Base-by-base conservation (phyloP, 2,329 filamentous ascomycete genomes). In the Penicillium sp. region DNA sequence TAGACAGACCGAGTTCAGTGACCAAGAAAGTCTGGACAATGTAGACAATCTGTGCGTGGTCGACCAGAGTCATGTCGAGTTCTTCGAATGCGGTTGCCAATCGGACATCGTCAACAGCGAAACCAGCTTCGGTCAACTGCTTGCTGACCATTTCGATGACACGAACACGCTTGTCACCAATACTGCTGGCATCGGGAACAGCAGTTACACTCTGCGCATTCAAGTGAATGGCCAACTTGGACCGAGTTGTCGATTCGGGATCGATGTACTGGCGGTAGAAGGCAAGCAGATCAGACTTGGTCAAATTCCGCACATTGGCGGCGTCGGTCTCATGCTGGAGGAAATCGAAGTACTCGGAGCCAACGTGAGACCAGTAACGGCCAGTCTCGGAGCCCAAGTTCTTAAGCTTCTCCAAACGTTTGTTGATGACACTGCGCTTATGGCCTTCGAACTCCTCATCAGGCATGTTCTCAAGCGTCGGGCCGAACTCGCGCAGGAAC, bases 341-440 rank as follows among this genome's bases (percentile, higher is more conserved):
- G 75, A 98, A 99, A 74, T 97, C 92, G 73, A 93, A 96, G 65
- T 89, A 91, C 71, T 97, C 93, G 52, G 84, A 89, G 50, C 86
- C 85, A 65, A 99, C 91, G 69, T 97, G 91, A 50, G 82, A 83
- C 93, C 92, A 96, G 71, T 96, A 88, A 45, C 91, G 84, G 54
- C 82, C 84, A 5, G 88, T 92, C 77, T 99, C 95, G 63, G 93
- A 89, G 58, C 88, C 85, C 47, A 99, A 79, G 64, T 97, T 98
- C 82, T 96, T 96, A 66, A 96, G 75, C 75, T 96, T 96, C 77
- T 98, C 93, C 23, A 96, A 79, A 16, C 91, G 82, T 77, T 92
- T 92, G 71, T 90, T 91, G 69, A 97, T 87, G 43, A 98, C 81
- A 68, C 92, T 96, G 66, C 90, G 85, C 79, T 96, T 96, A 78